These are phyloP conservation scores for Capronia coronata DNA, from an alignment of 2,329 filamentous ascomycete species.

Conservation along the genomic window DNA sequence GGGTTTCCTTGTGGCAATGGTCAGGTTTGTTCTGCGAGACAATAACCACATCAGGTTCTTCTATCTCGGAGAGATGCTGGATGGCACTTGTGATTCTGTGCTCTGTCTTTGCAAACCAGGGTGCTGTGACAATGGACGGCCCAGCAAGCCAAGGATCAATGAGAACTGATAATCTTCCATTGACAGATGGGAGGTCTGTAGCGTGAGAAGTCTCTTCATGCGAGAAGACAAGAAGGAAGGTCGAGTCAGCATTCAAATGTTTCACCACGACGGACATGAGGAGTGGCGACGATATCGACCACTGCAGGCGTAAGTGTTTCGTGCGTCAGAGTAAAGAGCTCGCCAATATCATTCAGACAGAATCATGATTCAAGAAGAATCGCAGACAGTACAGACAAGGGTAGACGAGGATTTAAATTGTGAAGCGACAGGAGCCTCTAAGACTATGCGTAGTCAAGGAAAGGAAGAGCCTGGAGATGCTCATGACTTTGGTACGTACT, in stretches of 20 bases:
- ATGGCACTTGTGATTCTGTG: slow-evolving; percentile 54
- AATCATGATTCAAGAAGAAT: too few relatives aligned
- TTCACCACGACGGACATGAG: slow-evolving; percentile 24
- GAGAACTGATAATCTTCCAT: slow-evolving; percentile 53
- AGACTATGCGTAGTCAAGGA: too few relatives aligned
- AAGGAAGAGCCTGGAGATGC: not conserved
- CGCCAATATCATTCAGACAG: too few relatives aligned
- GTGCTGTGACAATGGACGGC: slow-evolving; percentile 54
- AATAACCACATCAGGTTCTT: slow-evolving; percentile 51
- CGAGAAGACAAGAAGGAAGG: slow-evolving; percentile 33
- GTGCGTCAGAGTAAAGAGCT: too few relatives aligned
- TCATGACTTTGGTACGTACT: not conserved
- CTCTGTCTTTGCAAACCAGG: slow-evolving; percentile 54
- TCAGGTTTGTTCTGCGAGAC: slow-evolving; percentile 59
- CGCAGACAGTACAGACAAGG: too few relatives aligned
- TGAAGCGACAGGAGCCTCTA: too few relatives aligned
- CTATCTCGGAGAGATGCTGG: slow-evolving; percentile 49
- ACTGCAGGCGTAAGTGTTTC: not conserved
- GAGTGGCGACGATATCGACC: not conserved
- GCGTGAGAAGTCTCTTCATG: slow-evolving; percentile 13
- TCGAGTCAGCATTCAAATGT: slow-evolving; percentile 32
- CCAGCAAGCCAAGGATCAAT: slow-evolving; percentile 66
- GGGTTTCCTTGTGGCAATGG: slow-evolving; percentile 63
- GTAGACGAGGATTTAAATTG: too few relatives aligned
- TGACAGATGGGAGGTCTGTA: slow-evolving; percentile 13